phyloP scores from a whole-genome alignment of 306 rosid species.

The Luffa acutangula region DNA sequence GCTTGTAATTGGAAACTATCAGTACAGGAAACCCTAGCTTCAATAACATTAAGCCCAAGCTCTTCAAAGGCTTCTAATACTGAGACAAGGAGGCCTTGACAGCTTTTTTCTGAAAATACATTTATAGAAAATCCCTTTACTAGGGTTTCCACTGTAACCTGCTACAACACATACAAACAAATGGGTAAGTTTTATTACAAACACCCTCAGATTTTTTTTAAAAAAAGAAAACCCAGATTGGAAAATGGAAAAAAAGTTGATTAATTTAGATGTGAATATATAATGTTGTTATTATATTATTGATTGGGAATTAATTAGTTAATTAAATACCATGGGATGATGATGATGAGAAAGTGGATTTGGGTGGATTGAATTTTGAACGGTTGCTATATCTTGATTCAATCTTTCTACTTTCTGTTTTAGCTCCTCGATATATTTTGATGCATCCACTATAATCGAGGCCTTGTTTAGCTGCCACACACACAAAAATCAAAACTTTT shows the following conservation, averaged over 20 bases:
- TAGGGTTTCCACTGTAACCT: conserved; percentile 85
- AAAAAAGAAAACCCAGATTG: neutral
- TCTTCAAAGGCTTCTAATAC: conserved; percentile 78
- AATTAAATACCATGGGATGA: conserved; percentile 46
- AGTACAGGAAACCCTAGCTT: conserved; percentile 99
- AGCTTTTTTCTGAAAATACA: conserved; percentile 48
- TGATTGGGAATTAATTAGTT: neutral
- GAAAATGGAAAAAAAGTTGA: neutral
- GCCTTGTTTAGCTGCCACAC: conserved; percentile 45
- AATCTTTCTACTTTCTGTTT: conserved; percentile 71
- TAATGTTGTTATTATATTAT: neutral
- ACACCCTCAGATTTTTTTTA: neutral
- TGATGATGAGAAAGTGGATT: conserved; percentile 18
- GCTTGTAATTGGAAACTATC: conserved; percentile 79
- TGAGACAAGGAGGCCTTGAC: conserved; percentile 81
- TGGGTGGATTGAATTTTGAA: conserved; percentile 42
- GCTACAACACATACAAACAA: conserved; percentile 26
- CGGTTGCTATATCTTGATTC: conserved; percentile 56
- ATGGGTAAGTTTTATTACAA: neutral
- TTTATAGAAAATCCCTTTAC: conserved; percentile 74
- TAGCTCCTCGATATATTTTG: conserved; percentile 77
- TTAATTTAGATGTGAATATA: neutral
- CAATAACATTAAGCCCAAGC: conserved; percentile 67
- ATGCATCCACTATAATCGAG: conserved; percentile 83
- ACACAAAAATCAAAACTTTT: conserved; percentile 4